A percentile compares a stretch with the other conserved stretches of the same genome.
These are phyloP conservation scores for Phialemonium atrogriseum DNA, from an alignment of 2,329 filamentous ascomycete genomes.

Conservation along the genomic window DNA sequence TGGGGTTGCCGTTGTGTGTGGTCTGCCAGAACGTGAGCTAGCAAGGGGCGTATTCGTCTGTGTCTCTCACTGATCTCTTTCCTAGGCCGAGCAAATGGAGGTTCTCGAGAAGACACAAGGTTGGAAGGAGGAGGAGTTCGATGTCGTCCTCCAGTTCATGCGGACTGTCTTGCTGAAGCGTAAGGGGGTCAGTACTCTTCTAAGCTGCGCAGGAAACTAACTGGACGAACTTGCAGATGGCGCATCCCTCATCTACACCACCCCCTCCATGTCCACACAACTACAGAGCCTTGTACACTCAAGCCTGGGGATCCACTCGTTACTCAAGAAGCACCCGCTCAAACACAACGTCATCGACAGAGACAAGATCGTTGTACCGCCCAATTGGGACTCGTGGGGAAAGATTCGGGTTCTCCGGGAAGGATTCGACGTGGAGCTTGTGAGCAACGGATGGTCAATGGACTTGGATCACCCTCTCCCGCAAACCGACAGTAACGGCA, in stretches of 20 bases:
- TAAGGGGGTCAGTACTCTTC: conserved; percentile 31
- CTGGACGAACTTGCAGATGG: conserved; percentile 50
- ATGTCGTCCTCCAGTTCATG: conserved; percentile 88
- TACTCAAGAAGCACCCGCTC: conserved; percentile 68
- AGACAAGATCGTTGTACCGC: conserved; percentile 88
- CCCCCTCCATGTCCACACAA: conserved; percentile 66
- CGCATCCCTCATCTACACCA: conserved; percentile 77
- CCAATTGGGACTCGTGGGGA: conserved; percentile 98
- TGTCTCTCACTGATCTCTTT: conserved; percentile 13
- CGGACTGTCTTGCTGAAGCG: conserved; percentile 82
- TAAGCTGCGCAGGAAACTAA: conserved; percentile 5
- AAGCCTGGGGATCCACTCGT: conserved; percentile 75
- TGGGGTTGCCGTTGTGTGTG: conserved; percentile 81
- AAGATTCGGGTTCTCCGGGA: conserved; percentile 91
- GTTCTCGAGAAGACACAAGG: conserved; percentile 78
- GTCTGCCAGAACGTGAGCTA: conserved; percentile 83
- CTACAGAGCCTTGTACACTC: conserved; percentile 77
- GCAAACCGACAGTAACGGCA: conserved; percentile 15
- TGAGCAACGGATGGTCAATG: conserved; percentile 78
- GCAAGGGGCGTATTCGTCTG: no score
- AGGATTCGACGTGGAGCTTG: conserved; percentile 81
- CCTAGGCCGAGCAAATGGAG: conserved; percentile 79
- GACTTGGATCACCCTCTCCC: conserved; percentile 60
- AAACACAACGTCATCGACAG: conserved; percentile 90
- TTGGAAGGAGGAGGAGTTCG: conserved; percentile 96